Conservation (phyloP, 2,329 filamentous ascomycete genomes). For the Rhynchosporium agropyri region DNA sequence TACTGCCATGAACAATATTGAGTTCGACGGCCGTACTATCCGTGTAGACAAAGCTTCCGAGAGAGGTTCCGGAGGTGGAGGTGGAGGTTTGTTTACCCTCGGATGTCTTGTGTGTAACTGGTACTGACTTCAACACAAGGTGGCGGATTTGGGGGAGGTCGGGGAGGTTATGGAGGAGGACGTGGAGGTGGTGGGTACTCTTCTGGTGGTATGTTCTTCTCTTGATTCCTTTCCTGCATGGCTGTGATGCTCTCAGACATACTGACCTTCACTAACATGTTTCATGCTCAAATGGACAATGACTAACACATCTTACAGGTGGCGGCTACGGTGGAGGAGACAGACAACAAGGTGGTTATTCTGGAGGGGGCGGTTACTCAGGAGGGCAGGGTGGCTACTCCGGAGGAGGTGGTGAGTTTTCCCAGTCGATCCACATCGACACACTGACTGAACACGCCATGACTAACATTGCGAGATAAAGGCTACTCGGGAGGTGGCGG, state of each 20-base stretch:
- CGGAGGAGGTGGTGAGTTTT: slow-evolving; percentile 36
- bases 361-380: slow-evolving; percentile 38
- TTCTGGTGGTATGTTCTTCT: slow-evolving; percentile 12
- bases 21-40: slow-evolving; percentile 95
- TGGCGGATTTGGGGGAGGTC: slow-evolving; percentile 47
- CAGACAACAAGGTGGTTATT: slow-evolving; percentile 58
- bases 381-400: slow-evolving; percentile 45
- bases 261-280: background rate
- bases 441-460: slow-evolving; percentile 14
- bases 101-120: background rate
- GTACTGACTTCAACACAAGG: background rate
- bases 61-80: slow-evolving; percentile 58
- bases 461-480: slow-evolving; percentile 35
- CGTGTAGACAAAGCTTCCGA: slow-evolving; percentile 89
- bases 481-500: slow-evolving; percentile 37
- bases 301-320: slow-evolving; percentile 45
- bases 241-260: too few species aligned
- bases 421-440: slow-evolving; percentile 18
- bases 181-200: slow-evolving; percentile 45
- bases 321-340: slow-evolving; percentile 45
- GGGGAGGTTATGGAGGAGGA: slow-evolving; percentile 40
- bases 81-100: slow-evolving; percentile 35
- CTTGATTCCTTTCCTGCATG: background rate
- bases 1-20: slow-evolving; percentile 79
- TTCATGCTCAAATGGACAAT: background rate